These are phyloP conservation scores for Coemansia asiatica DNA, from an alignment of 192 early-diverging fungal genomes.

Conservation along the genomic window DNA sequence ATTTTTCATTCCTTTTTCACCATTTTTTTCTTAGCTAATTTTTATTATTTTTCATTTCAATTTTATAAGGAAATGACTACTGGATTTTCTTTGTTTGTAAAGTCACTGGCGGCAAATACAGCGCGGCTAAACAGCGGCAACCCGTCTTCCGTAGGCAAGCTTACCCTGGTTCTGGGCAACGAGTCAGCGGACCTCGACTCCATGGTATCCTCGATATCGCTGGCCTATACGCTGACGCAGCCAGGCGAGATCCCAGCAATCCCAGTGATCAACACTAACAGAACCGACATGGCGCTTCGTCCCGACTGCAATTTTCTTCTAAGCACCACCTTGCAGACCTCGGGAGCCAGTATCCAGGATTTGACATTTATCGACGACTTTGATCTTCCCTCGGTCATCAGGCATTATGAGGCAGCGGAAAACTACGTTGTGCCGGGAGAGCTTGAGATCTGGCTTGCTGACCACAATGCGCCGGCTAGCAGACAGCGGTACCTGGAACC, in stretches of 20 bases:
- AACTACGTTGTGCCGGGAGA: neutral
- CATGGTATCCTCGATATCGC: constrained; percentile 44
- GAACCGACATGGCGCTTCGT: constrained; percentile 34
- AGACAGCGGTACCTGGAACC: constrained; percentile 30
- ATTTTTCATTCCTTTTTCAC: too few relatives aligned
- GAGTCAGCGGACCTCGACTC: constrained; percentile 57
- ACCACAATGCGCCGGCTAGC: constrained; percentile 47
- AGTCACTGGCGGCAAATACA: constrained; percentile 27
- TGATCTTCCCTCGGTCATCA: constrained; percentile 7
- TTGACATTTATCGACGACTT: constrained; percentile 48
- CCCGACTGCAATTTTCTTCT: constrained; percentile 37
- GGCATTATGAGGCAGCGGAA: neutral
- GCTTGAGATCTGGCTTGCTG: constrained; percentile 38
- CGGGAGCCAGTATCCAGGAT: constrained; percentile 9
- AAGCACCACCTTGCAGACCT: constrained; percentile 7
- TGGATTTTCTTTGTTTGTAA: constrained; percentile 28
- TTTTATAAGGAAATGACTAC: constrained; percentile 5
- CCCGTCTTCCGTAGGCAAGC: neutral
- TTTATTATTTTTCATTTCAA: neutral
- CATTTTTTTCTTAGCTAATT: constrained; percentile 2
- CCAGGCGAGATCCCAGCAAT: constrained; percentile 8
- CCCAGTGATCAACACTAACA: constrained; percentile 43
- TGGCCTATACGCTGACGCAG: constrained; percentile 36
- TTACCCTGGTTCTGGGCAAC: constrained; percentile 52
- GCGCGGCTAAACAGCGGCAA: constrained; percentile 10